Conservation (phyloP, 1,139 yeast species). For the Lodderomyces oxycetoniae region DNA sequence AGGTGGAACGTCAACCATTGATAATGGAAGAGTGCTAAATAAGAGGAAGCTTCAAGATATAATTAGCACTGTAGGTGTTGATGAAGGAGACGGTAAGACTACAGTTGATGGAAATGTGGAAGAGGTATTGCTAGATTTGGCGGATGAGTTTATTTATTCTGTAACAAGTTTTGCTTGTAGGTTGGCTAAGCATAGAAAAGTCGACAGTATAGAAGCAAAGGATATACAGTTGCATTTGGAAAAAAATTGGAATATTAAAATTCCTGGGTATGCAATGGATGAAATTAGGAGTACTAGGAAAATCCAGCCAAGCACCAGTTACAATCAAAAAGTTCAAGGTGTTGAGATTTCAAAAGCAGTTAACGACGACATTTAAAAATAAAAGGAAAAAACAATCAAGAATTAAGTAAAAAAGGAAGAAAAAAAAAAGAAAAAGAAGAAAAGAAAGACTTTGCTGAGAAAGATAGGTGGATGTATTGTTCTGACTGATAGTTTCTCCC, state of each 20-base stretch:
- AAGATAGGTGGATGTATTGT: too few species aligned
- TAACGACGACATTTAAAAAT: constrained; percentile 17
- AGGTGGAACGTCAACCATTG: constrained; percentile 19
- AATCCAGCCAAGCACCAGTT: constrained; percentile 70
- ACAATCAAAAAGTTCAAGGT: constrained; percentile 59
- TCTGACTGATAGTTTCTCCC: too few species aligned
- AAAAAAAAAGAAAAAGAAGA: not conserved
- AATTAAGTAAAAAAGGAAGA: not conserved
- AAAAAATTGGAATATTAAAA: constrained; percentile 90
- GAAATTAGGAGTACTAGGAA: constrained; percentile 83
- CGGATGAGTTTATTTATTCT: constrained; percentile 90
- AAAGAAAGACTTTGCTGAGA: too few species aligned
- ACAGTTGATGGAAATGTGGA: constrained; percentile 94
- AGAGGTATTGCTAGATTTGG: constrained; percentile 81
- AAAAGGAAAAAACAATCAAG: not conserved
- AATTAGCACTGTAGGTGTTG: constrained; percentile 76
- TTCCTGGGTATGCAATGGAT: constrained; percentile 94
- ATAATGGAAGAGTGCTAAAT: constrained; percentile 70
- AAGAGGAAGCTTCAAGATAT: constrained; percentile 85
- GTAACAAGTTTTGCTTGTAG: constrained; percentile 94
- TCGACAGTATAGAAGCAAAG: constrained; percentile 79
- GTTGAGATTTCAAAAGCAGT: constrained; percentile 26
- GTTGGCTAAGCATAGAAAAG: constrained; percentile 91
- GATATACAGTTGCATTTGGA: constrained; percentile 92
- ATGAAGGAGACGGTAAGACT: constrained; percentile 86